Conservation (phyloP, 495 filamentous ascomycete species). For the Daldinia caldariorum region DNA sequence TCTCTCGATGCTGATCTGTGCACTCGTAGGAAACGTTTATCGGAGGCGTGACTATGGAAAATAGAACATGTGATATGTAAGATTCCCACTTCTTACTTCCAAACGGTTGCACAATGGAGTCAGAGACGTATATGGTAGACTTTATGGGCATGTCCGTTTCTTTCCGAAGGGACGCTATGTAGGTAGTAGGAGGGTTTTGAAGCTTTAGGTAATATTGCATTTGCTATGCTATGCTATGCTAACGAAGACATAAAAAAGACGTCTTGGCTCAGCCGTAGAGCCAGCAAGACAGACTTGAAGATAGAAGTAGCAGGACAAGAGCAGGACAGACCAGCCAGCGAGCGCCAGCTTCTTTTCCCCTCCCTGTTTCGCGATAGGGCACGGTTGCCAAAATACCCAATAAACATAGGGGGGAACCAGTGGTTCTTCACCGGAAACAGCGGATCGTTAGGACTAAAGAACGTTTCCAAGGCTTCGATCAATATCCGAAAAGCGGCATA, state of each 20-base stretch:
- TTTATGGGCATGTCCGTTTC: not conserved
- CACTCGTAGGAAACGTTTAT: not conserved
- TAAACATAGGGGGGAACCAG: constrained; percentile 19
- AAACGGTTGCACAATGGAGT: not conserved
- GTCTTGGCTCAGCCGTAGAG: constrained; percentile 1
- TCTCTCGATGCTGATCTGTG: constrained; percentile 7
- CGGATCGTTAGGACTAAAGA: constrained; percentile 30
- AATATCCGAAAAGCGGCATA: constrained; percentile 26
- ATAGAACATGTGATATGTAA: constrained; percentile 15
- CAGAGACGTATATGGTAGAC: not conserved
- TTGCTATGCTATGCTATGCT: constrained; percentile 18
- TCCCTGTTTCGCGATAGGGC: constrained; percentile 8
- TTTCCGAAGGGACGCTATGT: not conserved
- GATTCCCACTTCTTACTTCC: not conserved
- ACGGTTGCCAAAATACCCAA: constrained; percentile 12
- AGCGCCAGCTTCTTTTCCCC: not conserved
- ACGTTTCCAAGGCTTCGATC: constrained; percentile 24
- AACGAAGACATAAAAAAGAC: constrained; percentile 29
- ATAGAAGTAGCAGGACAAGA: constrained; percentile 9
- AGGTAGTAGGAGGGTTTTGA: not conserved
- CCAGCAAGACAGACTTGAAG: constrained; percentile 13
- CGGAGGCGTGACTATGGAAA: not conserved
- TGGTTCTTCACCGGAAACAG: constrained; percentile 15
- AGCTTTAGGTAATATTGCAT: constrained; percentile 14
- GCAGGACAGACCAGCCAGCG: not conserved